phyloP scores from a whole-genome alignment of 1,139 yeast genomes.

The Debaryomyces coudertii region DNA sequence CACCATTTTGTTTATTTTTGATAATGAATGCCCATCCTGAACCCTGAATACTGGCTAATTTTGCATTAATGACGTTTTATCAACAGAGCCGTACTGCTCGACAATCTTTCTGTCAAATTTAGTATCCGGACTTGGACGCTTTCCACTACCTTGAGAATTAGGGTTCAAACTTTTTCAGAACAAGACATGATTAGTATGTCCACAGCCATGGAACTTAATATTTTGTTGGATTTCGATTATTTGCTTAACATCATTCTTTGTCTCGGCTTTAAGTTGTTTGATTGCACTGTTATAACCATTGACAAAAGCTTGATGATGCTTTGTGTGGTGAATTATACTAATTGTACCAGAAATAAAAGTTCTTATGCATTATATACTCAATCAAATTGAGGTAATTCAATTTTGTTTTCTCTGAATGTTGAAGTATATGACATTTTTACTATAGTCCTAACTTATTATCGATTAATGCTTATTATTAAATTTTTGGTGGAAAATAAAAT shows the following conservation, averaged over 20 bases:
- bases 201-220: conserved; percentile 50
- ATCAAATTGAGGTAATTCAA: conserved; percentile 43
- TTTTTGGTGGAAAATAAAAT: background rate
- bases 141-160: conserved; percentile 42
- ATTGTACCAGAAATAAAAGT: conserved; percentile 45
- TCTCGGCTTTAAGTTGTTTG: conserved; percentile 39
- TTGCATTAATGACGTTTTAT: conserved; percentile 38
- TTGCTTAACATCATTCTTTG: conserved; percentile 41
- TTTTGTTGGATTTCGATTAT: conserved; percentile 41
- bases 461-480: background rate
- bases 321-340: conserved; percentile 44
- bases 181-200: conserved; percentile 47
- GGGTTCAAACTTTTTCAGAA: conserved; percentile 53
- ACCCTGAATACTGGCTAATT: conserved; percentile 51
- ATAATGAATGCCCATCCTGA: conserved; percentile 55
- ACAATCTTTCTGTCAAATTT: conserved; percentile 38
- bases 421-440: background rate
- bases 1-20: conserved; percentile 45
- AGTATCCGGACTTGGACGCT: conserved; percentile 37
- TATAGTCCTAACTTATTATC: background rate
- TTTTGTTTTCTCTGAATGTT: conserved; percentile 16
- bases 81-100: conserved; percentile 46
- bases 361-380: conserved; percentile 47
- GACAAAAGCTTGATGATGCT: conserved; percentile 49
- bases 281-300: conserved; percentile 45